Evolutionary conservation across 1,284 basidiomycete species (phyloP).

Genomic region (Trametes hirsuta): DNA sequence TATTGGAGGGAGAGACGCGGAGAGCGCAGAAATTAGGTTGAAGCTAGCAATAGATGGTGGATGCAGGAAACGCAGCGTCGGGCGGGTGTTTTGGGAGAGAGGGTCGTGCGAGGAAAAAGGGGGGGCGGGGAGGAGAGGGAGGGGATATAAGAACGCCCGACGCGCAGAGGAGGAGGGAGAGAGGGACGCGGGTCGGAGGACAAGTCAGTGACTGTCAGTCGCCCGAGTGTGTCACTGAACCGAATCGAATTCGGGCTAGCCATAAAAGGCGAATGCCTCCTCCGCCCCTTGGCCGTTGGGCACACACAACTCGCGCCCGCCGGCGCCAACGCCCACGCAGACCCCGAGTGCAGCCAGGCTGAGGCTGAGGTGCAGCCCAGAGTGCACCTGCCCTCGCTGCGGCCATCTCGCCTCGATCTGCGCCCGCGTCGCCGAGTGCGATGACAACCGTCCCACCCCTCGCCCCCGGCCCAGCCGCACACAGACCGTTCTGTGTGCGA

Average conservation of each 20-base stretch:
- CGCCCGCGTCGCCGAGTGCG: slow-evolving; percentile 5
- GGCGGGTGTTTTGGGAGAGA: background rate
- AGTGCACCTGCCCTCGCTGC: background rate
- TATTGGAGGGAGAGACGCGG: background rate
- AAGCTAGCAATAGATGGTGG: background rate
- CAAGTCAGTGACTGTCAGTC: background rate
- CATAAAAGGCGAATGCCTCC: slow-evolving; percentile 1
- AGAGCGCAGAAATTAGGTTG: slow-evolving; percentile 1
- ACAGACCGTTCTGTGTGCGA: background rate
- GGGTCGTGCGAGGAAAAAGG: background rate
- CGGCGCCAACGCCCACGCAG: too few species aligned
- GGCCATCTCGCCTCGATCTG: slow-evolving; percentile 13
- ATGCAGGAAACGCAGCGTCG: background rate
- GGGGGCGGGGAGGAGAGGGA: background rate
- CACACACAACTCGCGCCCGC: slow-evolving; percentile 5
- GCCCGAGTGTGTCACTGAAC: background rate
- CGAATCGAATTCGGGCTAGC: background rate
- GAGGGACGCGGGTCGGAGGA: slow-evolving; percentile 1
- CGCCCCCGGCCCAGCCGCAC: background rate
- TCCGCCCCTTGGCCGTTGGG: slow-evolving; percentile 7
- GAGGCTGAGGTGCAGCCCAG: too few species aligned
- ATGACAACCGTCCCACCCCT: background rate
- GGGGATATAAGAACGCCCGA: background rate
- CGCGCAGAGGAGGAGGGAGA: background rate
- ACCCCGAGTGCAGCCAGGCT: too few species aligned